phyloP scores from a whole-genome alignment of 345 rosid species.

The Balakata baccata region DNA sequence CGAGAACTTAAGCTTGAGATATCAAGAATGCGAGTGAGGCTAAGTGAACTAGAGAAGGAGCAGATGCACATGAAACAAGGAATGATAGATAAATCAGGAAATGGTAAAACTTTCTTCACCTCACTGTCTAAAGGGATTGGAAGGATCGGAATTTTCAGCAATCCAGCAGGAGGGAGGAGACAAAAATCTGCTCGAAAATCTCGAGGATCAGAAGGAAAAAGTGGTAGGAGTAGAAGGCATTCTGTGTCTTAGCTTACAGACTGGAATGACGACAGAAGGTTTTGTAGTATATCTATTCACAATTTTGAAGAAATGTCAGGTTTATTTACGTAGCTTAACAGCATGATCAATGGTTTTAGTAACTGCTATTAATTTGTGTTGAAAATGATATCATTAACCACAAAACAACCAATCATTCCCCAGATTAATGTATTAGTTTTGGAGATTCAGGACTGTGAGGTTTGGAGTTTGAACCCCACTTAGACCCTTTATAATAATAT shows the following conservation, averaged over 20 bases:
- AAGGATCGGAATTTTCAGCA: conserved; percentile 53
- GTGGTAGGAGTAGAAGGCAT: conserved; percentile 48
- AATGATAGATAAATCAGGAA: conserved; percentile 65
- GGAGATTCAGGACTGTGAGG: too few relatives aligned
- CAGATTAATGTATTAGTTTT: too few relatives aligned
- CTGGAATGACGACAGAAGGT: background rate
- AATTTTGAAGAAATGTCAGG: background rate
- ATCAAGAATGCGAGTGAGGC: conserved; percentile 70
- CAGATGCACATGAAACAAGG: conserved; percentile 62
- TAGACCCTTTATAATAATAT: too few relatives aligned
- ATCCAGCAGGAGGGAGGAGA: conserved; percentile 47
- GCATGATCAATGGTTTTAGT: too few relatives aligned
- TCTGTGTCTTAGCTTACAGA: conserved; percentile 40
- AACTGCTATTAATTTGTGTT: too few relatives aligned
- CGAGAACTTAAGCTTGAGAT: conserved; percentile 68
- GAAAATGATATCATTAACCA: too few relatives aligned
- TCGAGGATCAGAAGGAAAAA: conserved; percentile 48
- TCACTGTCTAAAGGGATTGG: conserved; percentile 80
- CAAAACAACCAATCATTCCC: too few relatives aligned
- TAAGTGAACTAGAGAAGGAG: conserved; percentile 68
- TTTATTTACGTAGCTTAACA: background rate
- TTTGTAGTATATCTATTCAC: background rate
- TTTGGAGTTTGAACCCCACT: too few relatives aligned
- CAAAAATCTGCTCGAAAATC: conserved; percentile 52
- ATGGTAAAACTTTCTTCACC: conserved; percentile 60